These are phyloP conservation scores for Martiniozyma asiatica DNA, from an alignment of 1,139 yeast genomes.

Conservation along the genomic window DNA sequence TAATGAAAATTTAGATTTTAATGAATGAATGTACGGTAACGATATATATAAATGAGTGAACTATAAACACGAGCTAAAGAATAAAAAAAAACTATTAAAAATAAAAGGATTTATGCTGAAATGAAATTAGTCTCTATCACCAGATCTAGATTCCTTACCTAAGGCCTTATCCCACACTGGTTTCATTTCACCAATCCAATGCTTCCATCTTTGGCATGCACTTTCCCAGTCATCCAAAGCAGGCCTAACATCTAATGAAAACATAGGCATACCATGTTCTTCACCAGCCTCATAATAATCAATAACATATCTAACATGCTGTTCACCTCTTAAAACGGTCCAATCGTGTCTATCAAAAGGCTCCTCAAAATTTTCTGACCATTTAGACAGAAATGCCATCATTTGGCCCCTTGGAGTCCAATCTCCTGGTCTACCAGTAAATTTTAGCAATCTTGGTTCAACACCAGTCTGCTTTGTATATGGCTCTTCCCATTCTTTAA, in stretches of 20 bases:
- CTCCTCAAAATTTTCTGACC: slow-evolving; percentile 58
- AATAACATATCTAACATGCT: slow-evolving; percentile 75
- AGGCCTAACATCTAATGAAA: slow-evolving; percentile 88
- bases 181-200: slow-evolving; percentile 19
- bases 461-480: slow-evolving; percentile 38
- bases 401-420: slow-evolving; percentile 78
- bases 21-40: no score
- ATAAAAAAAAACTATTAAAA: no score
- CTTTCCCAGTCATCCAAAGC: slow-evolving; percentile 63
- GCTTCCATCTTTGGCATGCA: slow-evolving; percentile 46
- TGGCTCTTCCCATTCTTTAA: slow-evolving; percentile 74
- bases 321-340: slow-evolving; percentile 75
- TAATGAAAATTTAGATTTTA: no score
- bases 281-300: slow-evolving; percentile 97
- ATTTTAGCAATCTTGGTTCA: slow-evolving; percentile 69
- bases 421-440: slow-evolving; percentile 88
- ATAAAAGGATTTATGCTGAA: no score
- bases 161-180: slow-evolving; percentile 25
- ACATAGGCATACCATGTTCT: slow-evolving; percentile 81
- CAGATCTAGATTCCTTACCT: slow-evolving; percentile 14
- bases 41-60: no score
- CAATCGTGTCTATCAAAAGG: slow-evolving; percentile 99
- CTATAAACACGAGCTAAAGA: no score
- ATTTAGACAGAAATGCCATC: slow-evolving; percentile 52
- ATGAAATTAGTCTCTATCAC: not conserved